Conservation (phyloP, 257 asterid genomes). For the Parsonsia alboflavescens region DNA sequence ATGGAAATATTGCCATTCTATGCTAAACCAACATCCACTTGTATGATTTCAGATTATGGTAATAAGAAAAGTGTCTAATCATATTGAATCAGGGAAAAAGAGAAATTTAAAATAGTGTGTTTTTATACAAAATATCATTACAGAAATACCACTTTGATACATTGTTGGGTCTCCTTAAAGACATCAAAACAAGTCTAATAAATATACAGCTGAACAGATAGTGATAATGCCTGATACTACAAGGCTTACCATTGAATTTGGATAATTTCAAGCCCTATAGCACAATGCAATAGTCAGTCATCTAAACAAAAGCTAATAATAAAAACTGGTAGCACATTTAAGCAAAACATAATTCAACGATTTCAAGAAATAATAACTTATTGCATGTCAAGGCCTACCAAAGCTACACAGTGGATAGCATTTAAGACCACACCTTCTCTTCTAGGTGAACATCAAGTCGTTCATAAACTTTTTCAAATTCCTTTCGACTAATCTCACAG, state of each 20-base stretch:
- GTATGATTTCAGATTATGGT: not conserved
- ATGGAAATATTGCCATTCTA: not conserved
- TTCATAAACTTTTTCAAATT: slow-evolving; percentile 59
- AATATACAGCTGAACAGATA: not conserved
- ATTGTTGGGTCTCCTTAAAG: not conserved
- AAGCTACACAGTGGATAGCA: slow-evolving; percentile 9
- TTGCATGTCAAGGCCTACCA: not conserved
- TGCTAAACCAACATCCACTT: not conserved
- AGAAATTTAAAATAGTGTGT: not conserved
- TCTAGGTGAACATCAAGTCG: slow-evolving; percentile 74
- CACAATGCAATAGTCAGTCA: not conserved
- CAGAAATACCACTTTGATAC: not conserved
- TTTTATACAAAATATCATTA: not conserved
- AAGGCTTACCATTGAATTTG: not conserved
- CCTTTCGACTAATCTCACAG: slow-evolving; percentile 81
- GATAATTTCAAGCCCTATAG: not conserved
- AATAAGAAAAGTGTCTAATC: not conserved
- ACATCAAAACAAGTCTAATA: not conserved
- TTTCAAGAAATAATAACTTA: not conserved
- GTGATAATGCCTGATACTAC: not conserved
- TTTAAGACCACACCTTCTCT: slow-evolving; percentile 54
- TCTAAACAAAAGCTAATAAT: not conserved
- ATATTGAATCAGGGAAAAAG: not conserved
- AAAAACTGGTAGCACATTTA: not conserved
- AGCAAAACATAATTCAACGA: not conserved